Conservation (phyloP, 495 filamentous ascomycete species). For the Thermothielavioides terrestris region DNA sequence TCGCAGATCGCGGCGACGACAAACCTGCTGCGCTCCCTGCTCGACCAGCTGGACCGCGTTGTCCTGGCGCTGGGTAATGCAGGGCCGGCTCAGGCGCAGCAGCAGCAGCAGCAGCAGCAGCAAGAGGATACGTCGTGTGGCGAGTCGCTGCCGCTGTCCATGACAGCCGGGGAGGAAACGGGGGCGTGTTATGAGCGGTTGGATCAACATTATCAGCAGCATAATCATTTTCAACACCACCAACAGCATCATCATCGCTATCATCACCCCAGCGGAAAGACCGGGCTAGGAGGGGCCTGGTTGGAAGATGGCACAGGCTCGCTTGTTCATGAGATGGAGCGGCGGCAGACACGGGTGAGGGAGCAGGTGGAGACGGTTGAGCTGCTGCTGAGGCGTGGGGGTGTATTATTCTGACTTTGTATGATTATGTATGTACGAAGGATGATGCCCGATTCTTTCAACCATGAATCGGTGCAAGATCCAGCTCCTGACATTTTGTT, state of each 20-base stretch:
- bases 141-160: neutral
- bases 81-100: too few relatives aligned
- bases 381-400: neutral
- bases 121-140: too few relatives aligned
- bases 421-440: too few relatives aligned
- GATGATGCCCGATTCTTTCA: too few relatives aligned
- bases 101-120: too few relatives aligned
- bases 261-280: too few relatives aligned
- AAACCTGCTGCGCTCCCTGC: conserved; percentile 7
- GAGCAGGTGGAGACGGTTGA: neutral
- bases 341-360: neutral
- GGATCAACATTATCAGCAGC: neutral
- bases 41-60: neutral
- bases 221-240: too few relatives aligned
- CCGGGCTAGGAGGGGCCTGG: too few relatives aligned
- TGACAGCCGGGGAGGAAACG: neutral
- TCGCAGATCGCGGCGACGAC: conserved; percentile 1
- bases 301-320: neutral
- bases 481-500: too few relatives aligned
- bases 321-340: neutral
- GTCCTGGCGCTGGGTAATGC: neutral
- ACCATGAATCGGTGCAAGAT: too few relatives aligned
- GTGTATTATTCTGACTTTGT: too few relatives aligned
- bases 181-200: neutral
- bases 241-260: too few relatives aligned